Evolutionary conservation across 768 basidiomycete species (phyloP).

Genomic region (Pleurotus platypus): DNA sequence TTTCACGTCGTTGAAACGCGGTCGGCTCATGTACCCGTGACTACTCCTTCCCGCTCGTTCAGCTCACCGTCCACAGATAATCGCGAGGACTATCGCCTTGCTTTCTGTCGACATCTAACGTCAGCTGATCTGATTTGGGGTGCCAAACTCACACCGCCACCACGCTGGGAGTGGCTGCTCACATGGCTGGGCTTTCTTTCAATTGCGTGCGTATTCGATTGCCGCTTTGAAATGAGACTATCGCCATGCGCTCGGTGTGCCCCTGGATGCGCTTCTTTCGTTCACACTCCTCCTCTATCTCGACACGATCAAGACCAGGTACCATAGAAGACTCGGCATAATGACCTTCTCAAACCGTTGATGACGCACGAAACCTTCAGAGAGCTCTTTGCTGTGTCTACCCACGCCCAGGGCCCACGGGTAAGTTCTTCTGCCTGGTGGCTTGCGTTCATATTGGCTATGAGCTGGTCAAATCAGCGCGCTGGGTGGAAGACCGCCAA

Average conservation of each 20-base stretch:
- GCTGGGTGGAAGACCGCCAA: no score
- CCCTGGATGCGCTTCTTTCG: constrained; percentile 1
- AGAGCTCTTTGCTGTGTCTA: not conserved
- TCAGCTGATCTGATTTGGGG: not conserved
- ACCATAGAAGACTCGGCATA: not conserved
- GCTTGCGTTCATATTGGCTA: not conserved
- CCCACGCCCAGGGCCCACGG: not conserved
- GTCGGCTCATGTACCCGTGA: not conserved
- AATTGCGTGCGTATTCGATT: not conserved
- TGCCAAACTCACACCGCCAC: constrained; percentile 1
- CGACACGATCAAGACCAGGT: not conserved
- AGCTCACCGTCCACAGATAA: not conserved
- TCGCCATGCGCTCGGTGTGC: not conserved
- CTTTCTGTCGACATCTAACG: not conserved
- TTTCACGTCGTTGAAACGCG: no score
- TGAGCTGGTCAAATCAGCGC: not conserved
- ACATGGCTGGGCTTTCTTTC: not conserved
- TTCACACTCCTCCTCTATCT: not conserved
- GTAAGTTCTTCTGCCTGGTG: not conserved
- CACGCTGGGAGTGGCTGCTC: not conserved
- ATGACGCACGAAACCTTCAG: not conserved
- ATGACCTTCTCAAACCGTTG: not conserved
- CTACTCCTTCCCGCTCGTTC: not conserved
- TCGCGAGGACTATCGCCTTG: not conserved
- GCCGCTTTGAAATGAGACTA: not conserved